Evolutionary conservation across 139 green algal species (phyloP).

Genomic region (Micractinium sp.): DNA sequence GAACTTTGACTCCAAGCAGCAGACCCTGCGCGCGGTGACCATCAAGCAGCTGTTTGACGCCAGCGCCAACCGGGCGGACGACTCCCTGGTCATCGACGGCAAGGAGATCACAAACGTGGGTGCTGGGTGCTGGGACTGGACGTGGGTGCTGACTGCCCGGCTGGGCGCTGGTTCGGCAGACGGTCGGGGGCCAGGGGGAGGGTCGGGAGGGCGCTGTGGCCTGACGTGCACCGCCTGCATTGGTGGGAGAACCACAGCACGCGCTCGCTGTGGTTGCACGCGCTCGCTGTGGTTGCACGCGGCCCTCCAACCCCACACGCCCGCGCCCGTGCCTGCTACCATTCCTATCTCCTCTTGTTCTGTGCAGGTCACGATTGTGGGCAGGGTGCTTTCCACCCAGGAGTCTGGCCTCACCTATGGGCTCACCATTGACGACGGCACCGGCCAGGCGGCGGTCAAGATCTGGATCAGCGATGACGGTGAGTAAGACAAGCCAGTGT

Average conservation of each 20-base stretch:
- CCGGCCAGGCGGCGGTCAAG: constrained; percentile 62
- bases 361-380: constrained; percentile 76
- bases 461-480: constrained; percentile 64
- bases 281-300: too few species aligned
- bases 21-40: constrained; percentile 69
- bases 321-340: background rate
- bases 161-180: background rate
- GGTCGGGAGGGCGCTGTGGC: too few species aligned
- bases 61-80: background rate
- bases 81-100: constrained; percentile 39
- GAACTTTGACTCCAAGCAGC: constrained; percentile 36
- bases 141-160: background rate
- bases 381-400: constrained; percentile 60
- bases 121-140: background rate
- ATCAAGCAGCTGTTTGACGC: constrained; percentile 72
- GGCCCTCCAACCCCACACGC: too few species aligned
- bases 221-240: too few species aligned
- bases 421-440: constrained; percentile 75
- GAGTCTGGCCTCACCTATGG: constrained; percentile 47
- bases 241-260: too few species aligned
- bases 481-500: background rate
- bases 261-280: too few species aligned
- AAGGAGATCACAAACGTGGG: constrained; percentile 46
- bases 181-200: too few species aligned
- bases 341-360: background rate